Base-by-base conservation (phyloP, 257 asterid species). In the Petunia axillaris region DNA sequence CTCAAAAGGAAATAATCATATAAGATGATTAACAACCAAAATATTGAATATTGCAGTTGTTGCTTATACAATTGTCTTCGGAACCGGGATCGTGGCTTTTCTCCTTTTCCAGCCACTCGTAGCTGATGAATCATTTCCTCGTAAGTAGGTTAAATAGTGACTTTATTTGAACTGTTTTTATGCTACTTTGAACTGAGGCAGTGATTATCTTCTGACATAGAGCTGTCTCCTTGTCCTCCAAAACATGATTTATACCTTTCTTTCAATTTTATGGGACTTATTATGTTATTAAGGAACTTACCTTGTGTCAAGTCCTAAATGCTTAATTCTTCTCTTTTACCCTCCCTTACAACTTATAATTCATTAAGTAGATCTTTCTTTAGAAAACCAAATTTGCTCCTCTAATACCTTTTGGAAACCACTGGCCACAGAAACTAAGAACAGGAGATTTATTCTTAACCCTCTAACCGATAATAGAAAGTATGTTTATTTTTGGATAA, bases 51-150 rank as follows among this genome's bases (percentile, higher is more conserved):
- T 74, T 64, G 11, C 84, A 83, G 89, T 86, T 62, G 76, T 79
- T 76, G 82, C 84, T 37, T 86, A 83, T 80, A 81, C 82, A 40
- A 59, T 83, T 37, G 83, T 86, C 70, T 86, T 81, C 48, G 89
- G 87, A 70, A 79, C 84, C 64, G 85, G 89, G 78, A 79, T 86
- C 52, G 43, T 83, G 76, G 85, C 83, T 50, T 16, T 25, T 10
- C 48, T 75, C 59, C 76, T 86, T 64, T 86, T 86, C 77, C 25
- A 77, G 50, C 63, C 73, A 53, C 77, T 86, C 58, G 76, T 86
- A 53, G 70, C 76, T 60, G 87, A 86, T 75, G 16, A 57, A 52
- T 65, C 87, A 75, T 86, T 86, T 76, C 89, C 89, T 39, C 78
- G 89, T 83, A 81, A 81, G 66, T 79, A 50, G 1, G 52, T 64